Evolutionary conservation across 2,329 filamentous ascomycete species (phyloP), one percentile per base, ranked within the genome.

Genomic region (Sclerotinia nivalis): DNA sequence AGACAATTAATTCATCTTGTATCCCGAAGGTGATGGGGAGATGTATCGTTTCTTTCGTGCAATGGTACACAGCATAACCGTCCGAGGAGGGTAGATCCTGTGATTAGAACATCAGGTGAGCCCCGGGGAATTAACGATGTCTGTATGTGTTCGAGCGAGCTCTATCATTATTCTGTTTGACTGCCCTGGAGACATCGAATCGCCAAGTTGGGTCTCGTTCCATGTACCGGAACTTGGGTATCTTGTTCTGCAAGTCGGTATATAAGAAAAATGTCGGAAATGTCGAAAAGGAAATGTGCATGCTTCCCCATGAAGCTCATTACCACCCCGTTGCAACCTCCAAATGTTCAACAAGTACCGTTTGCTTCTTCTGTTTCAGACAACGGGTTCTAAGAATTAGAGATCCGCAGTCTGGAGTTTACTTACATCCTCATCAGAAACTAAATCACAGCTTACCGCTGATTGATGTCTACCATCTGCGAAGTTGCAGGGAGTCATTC

Each of bases 291-390:
- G 13, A 12, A 55, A 55, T 20, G 7, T 22, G 9, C 31, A 28
- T 31, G 8, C n/a, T 9, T 34, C 1, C 9, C 28, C 20, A 7
- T 34, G 10, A 49, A 34, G 12, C 59, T 47, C 59, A 34, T 28
- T 13, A n/a, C 22, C 5, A 18, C 15, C 13, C 2, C 1, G 0
- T 15, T 7, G 28, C 25, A 15, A 1, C 3, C n/a, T n/a, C 20
- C 43, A 34, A 10, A n/a, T 22, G 10, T 18, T 10, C 28, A 20
- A 59, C 20, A 20, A n/a, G 5, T 37, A 13, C 49, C 12, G 1
- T n/a, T n/a, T 12, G 2, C 18, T n/a, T 47, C 18, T 49, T 22
- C 8, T 4, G 4, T 18, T 18, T 31, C 15, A 20, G 15, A 28
- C 2, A 55, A 31, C 18, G 4, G 22, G 22, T 31, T 28, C 25